Evolutionary conservation across 371 early-diverging fungal species (phyloP), one percentile per base, ranked within the genome.

Genomic region (Mortierella sp.): DNA sequence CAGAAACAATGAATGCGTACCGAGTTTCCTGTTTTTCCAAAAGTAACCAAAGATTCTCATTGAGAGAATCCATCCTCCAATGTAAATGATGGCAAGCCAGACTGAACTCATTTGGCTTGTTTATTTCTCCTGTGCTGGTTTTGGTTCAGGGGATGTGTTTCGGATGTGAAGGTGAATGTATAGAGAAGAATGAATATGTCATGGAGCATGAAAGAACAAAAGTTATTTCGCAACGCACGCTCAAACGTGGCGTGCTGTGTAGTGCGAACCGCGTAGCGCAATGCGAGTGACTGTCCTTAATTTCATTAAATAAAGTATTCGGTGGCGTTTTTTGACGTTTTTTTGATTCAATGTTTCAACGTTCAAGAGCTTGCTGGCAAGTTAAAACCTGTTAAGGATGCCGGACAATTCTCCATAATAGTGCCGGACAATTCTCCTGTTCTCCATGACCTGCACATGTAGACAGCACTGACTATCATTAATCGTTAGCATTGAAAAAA

Each of bases 1-100:
- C 36, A 58, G 33, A 32, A 7, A 58, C 1, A 32, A 32, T 13
- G 16, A 58, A 33, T 58, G 52, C 52, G 48, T 83, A 85, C 76
- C 75, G 0, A 68, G 55, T 52, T 78, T 74, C 33, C 74, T 78
- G 58, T 66, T 72, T 64, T 73, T 82, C 69, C 65, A 90, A n/a
- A 90, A 83, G 74, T 84, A 87, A 16, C 89, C 89, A 67, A 90
- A 90, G 45, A 86, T 83, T 63, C 88, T 86, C 90, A 90, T 90
- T 73, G 90, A 87, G 62, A 86, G 85, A 79, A 90, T 85, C 77
- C 88, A 89, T 67, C 89, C 90, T 50, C 89, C 90, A 50, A 90
- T 86, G 63, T 90, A 90, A 15, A 83, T 77, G 11, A 88, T 73
- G 43, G 90, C 89, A 52, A 90, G 80, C 65, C 88, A 72, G 48